phyloP scores from a whole-genome alignment of 306 rosid species.

The Dalbergia cochinchinensis region DNA sequence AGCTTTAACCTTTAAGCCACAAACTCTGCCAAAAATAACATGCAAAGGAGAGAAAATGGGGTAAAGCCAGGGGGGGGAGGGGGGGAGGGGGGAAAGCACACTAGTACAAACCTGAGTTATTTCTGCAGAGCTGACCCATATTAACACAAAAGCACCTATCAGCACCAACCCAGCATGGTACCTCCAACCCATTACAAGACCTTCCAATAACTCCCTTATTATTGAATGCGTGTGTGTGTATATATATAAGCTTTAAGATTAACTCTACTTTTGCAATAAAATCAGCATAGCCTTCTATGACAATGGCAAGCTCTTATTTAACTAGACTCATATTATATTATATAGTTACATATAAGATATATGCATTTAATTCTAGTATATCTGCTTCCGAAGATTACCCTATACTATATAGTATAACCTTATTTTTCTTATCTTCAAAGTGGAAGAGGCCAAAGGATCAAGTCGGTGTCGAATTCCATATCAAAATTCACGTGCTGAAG shows the following conservation, averaged over 20 bases:
- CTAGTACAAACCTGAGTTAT: constrained; percentile 68
- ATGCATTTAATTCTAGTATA: not conserved
- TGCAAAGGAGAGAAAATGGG: too few relatives aligned
- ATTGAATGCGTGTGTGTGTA: too few relatives aligned
- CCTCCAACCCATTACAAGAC: constrained; percentile 64
- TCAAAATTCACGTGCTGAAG: not conserved
- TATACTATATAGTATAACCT: too few relatives aligned
- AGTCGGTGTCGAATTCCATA: too few relatives aligned
- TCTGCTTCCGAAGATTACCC: not conserved
- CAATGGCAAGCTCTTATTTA: not conserved
- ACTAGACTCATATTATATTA: not conserved
- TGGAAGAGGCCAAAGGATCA: too few relatives aligned
- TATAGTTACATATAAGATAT: not conserved
- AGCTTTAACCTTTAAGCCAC: too few relatives aligned
- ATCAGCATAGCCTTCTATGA: constrained; percentile 3
- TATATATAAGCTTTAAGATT: constrained; percentile 1
- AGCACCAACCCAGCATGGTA: constrained; percentile 69
- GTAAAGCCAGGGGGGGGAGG: not conserved
- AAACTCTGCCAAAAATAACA: not conserved
- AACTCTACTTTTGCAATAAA: constrained; percentile 27
- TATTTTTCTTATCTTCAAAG: too few relatives aligned
- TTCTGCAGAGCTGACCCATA: constrained; percentile 81
- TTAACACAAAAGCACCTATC: constrained; percentile 63
- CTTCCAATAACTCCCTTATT: not conserved
- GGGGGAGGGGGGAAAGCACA: too few relatives aligned